Evolutionary conservation across 345 rosid species (phyloP).

Genomic region (Angophora floribunda): DNA sequence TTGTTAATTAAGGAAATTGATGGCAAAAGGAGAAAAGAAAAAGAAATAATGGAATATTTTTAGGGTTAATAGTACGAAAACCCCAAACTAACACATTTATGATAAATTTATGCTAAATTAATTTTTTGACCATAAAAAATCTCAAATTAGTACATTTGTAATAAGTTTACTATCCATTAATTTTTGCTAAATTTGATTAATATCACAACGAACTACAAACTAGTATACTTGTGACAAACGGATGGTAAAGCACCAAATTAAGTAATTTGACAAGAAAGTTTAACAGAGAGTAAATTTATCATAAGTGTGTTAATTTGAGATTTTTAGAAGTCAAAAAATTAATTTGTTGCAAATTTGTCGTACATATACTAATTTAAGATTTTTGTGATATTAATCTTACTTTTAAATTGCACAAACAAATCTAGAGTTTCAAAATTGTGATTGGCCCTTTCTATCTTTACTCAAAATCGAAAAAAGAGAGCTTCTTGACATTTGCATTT

Average conservation of each 20-base stretch:
- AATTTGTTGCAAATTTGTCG: rapidly evolving
- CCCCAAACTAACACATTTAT: too few relatives aligned
- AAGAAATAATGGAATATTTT: neutral
- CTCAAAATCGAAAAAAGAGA: neutral
- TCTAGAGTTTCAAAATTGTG: neutral
- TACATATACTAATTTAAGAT: rapidly evolving
- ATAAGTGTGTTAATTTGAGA: rapidly evolving
- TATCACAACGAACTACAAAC: too few relatives aligned
- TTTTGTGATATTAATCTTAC: too few relatives aligned
- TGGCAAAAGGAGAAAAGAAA: neutral
- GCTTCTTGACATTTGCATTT: neutral
- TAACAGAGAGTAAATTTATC: too few relatives aligned
- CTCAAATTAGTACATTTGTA: rapidly evolving
- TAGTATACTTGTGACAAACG: too few relatives aligned
- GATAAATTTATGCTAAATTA: too few relatives aligned
- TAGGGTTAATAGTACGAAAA: neutral
- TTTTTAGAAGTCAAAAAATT: too few relatives aligned
- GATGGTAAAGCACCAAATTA: too few relatives aligned
- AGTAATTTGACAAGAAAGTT: rapidly evolving
- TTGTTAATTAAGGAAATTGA: neutral
- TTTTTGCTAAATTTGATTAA: too few relatives aligned
- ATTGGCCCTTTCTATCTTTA: neutral
- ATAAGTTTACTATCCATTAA: rapidly evolving
- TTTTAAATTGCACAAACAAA: neutral
- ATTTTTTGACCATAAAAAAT: too few relatives aligned